A percentile compares a stretch with the other conserved stretches of the same genome.
Evolutionary conservation across 2,329 filamentous ascomycete genomes (phyloP).

Genomic region (Blumeriella jaapii): DNA sequence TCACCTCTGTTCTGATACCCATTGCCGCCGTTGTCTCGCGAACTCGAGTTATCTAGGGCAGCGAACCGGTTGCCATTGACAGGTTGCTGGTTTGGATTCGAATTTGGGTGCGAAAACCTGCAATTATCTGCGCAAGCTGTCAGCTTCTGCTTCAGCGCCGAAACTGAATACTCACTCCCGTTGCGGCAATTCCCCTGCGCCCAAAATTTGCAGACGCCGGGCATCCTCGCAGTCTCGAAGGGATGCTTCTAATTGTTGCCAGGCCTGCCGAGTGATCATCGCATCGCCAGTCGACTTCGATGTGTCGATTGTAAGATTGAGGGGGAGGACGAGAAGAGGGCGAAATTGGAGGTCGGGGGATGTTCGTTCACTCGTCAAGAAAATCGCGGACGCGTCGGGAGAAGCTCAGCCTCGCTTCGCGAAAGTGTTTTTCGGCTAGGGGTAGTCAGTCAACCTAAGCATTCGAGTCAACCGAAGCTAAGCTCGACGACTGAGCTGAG

Average conservation of each 20-base stretch:
- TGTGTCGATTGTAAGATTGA: background rate
- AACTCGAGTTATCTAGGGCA: conserved; percentile 18
- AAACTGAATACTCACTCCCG: conserved; percentile 17
- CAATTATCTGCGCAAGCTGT: conserved; percentile 38
- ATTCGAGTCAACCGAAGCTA: too few relatives aligned
- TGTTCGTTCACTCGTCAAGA: too few relatives aligned
- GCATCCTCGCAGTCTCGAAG: conserved; percentile 4
- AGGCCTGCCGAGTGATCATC: conserved; percentile 1
- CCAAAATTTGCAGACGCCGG: conserved; percentile 45
- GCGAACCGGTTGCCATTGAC: conserved; percentile 28
- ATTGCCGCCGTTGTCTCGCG: conserved; percentile 10
- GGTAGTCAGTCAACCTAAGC: too few relatives aligned
- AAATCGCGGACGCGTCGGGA: background rate
- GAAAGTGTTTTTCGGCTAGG: too few relatives aligned
- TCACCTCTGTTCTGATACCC: conserved; percentile 16
- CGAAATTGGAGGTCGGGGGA: background rate
- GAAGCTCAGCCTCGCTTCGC: too few relatives aligned
- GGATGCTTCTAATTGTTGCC: background rate
- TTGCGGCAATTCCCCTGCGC: conserved; percentile 52
- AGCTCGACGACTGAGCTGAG: too few relatives aligned
- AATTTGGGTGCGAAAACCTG: conserved; percentile 46
- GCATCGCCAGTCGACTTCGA: background rate
- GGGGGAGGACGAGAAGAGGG: background rate
- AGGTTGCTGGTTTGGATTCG: conserved; percentile 20
- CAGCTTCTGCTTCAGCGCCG: conserved; percentile 1